Percentiles rank a stretch among this genome's conserved stretches.
Evolutionary conservation across 1,284 basidiomycete species (phyloP).

Genomic region (Gymnopus androsaceus): DNA sequence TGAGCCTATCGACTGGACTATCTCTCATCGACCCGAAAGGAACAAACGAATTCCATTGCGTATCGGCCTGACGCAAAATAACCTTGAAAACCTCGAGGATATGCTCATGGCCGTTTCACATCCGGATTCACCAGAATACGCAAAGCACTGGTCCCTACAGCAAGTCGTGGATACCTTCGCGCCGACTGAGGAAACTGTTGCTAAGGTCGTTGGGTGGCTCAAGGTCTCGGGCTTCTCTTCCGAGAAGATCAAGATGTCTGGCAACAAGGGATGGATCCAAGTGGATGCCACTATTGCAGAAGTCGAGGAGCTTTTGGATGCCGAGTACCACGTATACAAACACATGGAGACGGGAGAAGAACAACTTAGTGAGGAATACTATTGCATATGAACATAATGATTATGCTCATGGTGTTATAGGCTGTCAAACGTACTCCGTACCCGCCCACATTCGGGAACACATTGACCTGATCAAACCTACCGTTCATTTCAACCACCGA

Average conservation of each 20-base stretch:
- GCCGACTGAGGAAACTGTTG: constrained; percentile 23
- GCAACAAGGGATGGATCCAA: constrained; percentile 47
- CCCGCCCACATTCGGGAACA: constrained; percentile 43
- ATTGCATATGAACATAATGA: neutral
- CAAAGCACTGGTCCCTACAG: constrained; percentile 37
- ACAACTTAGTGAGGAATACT: constrained; percentile 27
- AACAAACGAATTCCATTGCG: constrained; percentile 41
- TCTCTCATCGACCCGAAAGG: constrained; percentile 34
- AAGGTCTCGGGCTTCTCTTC: constrained; percentile 38
- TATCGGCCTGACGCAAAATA: constrained; percentile 48
- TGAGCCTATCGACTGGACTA: constrained; percentile 38
- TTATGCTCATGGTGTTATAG: constrained; percentile 25
- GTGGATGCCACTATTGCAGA: constrained; percentile 46
- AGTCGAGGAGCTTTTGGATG: constrained; percentile 45
- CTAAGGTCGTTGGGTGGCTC: constrained; percentile 36
- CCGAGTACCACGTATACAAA: constrained; percentile 50
- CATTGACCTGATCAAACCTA: constrained; percentile 49
- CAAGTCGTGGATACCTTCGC: constrained; percentile 38
- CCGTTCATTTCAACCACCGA: constrained; percentile 41
- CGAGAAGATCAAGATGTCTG: constrained; percentile 37
- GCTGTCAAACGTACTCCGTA: constrained; percentile 48
- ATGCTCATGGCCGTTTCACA: constrained; percentile 48
- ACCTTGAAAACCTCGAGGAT: constrained; percentile 44
- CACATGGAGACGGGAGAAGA: constrained; percentile 37
- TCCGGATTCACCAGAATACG: constrained; percentile 38